Percentiles rank a stretch among this genome's conserved stretches.
These are phyloP conservation scores for Ceratopteris richardii DNA, from an alignment of 75 land plant genomes.

Conservation along the genomic window DNA sequence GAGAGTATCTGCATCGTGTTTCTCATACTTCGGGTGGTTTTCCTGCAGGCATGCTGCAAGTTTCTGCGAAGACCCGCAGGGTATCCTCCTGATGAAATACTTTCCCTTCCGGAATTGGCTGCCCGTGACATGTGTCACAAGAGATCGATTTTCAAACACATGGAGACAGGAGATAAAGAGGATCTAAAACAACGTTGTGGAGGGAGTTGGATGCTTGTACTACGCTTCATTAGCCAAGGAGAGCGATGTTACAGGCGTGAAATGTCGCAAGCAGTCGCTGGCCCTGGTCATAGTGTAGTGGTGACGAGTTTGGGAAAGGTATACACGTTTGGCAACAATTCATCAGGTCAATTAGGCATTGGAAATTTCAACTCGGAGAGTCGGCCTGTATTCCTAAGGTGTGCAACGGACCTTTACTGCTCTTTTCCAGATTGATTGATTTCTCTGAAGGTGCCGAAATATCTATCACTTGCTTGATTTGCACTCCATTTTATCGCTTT, in stretches of 20 bases:
- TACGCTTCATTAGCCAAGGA: constrained; percentile 14
- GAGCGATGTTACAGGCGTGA: constrained; percentile 15
- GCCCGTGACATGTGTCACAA: constrained; percentile 80
- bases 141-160: constrained; percentile 62
- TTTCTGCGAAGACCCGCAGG: constrained; percentile 78
- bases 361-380: constrained; percentile 66
- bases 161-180: constrained; percentile 25
- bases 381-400: constrained; percentile 71
- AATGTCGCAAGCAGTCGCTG: constrained; percentile 13
- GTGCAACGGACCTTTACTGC: too few relatives aligned
- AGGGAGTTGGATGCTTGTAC: constrained; percentile 19
- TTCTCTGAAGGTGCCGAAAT: too few relatives aligned
- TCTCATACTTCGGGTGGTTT: too few relatives aligned
- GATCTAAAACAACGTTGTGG: constrained; percentile 10
- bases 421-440: too few relatives aligned
- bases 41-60: constrained; percentile 64
- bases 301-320: constrained; percentile 62
- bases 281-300: constrained; percentile 23
- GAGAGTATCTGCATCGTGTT: too few relatives aligned
- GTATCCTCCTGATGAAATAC: constrained; percentile 49
- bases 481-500: too few relatives aligned
- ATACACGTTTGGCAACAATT: constrained; percentile 75
- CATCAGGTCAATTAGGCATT: constrained; percentile 79
- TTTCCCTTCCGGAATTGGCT: constrained; percentile 84
- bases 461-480: too few relatives aligned